Evolutionary conservation across 2,329 filamentous ascomycete genomes (phyloP).

Genomic region (Tolypocladium album): DNA sequence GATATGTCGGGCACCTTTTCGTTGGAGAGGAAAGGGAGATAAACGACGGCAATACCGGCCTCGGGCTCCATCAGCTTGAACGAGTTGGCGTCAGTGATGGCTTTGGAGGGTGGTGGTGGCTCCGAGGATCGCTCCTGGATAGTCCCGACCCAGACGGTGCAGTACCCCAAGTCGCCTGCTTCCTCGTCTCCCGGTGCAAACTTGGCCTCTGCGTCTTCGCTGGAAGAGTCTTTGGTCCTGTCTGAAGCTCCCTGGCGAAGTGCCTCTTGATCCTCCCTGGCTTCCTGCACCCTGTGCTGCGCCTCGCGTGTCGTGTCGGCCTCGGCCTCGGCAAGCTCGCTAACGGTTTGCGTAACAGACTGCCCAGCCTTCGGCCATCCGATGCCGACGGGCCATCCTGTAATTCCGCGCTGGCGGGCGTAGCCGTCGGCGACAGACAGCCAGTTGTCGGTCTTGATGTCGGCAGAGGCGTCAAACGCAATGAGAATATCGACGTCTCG

Average conservation of each 20-base stretch:
- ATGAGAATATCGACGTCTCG: conserved; percentile 82
- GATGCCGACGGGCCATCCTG: conserved; percentile 89
- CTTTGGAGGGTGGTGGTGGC: conserved; percentile 39
- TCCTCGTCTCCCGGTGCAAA: conserved; percentile 32
- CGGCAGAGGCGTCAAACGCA: conserved; percentile 88
- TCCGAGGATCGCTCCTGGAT: conserved; percentile 58
- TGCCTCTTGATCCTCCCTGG: conserved; percentile 35
- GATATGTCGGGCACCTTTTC: conserved; percentile 71
- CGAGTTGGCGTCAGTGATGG: conserved; percentile 50
- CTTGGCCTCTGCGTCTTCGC: conserved; percentile 19
- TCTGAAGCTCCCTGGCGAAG: conserved; percentile 13
- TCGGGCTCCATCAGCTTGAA: conserved; percentile 60
- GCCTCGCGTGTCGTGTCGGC: conserved; percentile 49
- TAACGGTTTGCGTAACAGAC: conserved; percentile 45
- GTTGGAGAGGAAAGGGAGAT: conserved; percentile 83
- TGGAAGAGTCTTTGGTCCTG: conserved; percentile 10
- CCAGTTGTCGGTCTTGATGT: conserved; percentile 93
- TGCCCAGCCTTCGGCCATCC: conserved; percentile 70
- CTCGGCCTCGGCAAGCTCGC: conserved; percentile 57
- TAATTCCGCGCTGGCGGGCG: conserved; percentile 77
- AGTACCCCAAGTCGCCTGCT: conserved; percentile 66
- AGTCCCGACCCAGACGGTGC: conserved; percentile 89
- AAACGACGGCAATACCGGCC: conserved; percentile 80
- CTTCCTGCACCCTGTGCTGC: conserved; percentile 51
- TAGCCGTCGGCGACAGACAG: conserved; percentile 90